Percentiles rank a stretch among this genome's conserved stretches.
Evolutionary conservation across 2,329 filamentous ascomycete species (phyloP).

Genomic region (Corniculantispora saksenae): DNA sequence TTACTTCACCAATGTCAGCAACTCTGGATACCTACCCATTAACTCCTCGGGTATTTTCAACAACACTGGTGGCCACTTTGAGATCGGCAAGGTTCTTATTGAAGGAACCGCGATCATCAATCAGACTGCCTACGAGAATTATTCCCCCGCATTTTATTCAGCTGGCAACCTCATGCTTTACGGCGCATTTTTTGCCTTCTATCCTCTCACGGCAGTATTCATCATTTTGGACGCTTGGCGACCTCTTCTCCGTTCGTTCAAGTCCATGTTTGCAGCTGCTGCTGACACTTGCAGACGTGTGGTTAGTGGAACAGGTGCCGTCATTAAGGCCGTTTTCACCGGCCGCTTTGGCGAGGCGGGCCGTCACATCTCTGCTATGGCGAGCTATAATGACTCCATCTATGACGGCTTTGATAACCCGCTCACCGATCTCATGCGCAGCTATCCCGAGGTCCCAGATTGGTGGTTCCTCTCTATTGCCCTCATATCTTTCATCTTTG

Average conservation of each 20-base stretch:
- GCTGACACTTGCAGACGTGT: background rate
- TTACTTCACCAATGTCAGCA: slow-evolving; percentile 39
- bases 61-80: slow-evolving; percentile 43
- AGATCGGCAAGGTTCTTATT: slow-evolving; percentile 46
- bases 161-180: slow-evolving; percentile 34
- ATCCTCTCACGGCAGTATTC: slow-evolving; percentile 38
- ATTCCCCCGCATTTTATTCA: slow-evolving; percentile 36
- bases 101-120: slow-evolving; percentile 32
- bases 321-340: slow-evolving; percentile 29
- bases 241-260: background rate
- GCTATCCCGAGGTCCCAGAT: slow-evolving; percentile 48
- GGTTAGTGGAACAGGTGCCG: slow-evolving; percentile 26
- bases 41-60: slow-evolving; percentile 50
- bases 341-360: slow-evolving; percentile 35
- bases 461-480: slow-evolving; percentile 42
- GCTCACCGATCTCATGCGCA: slow-evolving; percentile 44
- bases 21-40: slow-evolving; percentile 49
- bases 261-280: background rate
- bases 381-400: slow-evolving; percentile 39
- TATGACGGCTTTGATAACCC: slow-evolving; percentile 45
- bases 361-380: slow-evolving; percentile 36
- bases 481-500: slow-evolving; percentile 32
- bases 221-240: slow-evolving; percentile 36
- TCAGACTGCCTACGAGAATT: slow-evolving; percentile 36
- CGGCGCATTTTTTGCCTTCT: slow-evolving; percentile 35